Evolutionary conservation across 805 yeast genomes (phyloP).

Genomic region (Metschnikowia chrysomelidarum): DNA sequence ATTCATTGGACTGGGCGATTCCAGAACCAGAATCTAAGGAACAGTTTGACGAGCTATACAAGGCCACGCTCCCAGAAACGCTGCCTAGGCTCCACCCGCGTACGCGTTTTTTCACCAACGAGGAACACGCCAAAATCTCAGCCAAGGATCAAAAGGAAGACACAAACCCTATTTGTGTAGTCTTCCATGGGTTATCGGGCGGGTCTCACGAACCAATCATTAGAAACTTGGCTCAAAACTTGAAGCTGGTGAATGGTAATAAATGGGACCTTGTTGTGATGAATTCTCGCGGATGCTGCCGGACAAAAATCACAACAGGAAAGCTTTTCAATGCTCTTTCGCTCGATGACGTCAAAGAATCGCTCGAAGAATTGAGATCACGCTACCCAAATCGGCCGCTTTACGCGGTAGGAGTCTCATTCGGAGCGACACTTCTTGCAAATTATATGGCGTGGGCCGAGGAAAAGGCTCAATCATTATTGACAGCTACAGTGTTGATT

Average conservation of each 20-base stretch:
- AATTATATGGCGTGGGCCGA: slow-evolving; percentile 69
- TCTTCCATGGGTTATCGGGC: slow-evolving; percentile 78
- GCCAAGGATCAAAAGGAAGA: slow-evolving; percentile 22
- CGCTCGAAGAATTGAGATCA: slow-evolving; percentile 48
- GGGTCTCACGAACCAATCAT: slow-evolving; percentile 82
- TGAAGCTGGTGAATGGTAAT: slow-evolving; percentile 20
- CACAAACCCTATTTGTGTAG: slow-evolving; percentile 57
- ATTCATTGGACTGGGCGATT: slow-evolving; percentile 73
- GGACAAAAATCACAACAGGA: slow-evolving; percentile 66
- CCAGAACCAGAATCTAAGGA: slow-evolving; percentile 29
- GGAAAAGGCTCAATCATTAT: slow-evolving; percentile 26
- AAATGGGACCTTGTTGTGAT: slow-evolving; percentile 67
- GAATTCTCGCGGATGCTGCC: slow-evolving; percentile 75
- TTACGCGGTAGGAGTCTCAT: slow-evolving; percentile 73
- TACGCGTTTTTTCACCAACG: slow-evolving; percentile 50
- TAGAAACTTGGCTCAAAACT: slow-evolving; percentile 51
- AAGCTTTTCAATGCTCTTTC: slow-evolving; percentile 68
- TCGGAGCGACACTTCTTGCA: slow-evolving; percentile 70
- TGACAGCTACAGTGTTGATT: slow-evolving; percentile 50
- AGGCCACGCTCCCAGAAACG: slow-evolving; percentile 32
- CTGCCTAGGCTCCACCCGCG: slow-evolving; percentile 45
- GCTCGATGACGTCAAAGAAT: slow-evolving; percentile 64
- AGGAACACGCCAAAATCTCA: slow-evolving; percentile 38
- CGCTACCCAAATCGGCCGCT: slow-evolving; percentile 60
- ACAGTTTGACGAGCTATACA: slow-evolving; percentile 24